phyloP scores from a whole-genome alignment of 2,329 filamentous ascomycete species.

The Zymoseptoria passerinii region DNA sequence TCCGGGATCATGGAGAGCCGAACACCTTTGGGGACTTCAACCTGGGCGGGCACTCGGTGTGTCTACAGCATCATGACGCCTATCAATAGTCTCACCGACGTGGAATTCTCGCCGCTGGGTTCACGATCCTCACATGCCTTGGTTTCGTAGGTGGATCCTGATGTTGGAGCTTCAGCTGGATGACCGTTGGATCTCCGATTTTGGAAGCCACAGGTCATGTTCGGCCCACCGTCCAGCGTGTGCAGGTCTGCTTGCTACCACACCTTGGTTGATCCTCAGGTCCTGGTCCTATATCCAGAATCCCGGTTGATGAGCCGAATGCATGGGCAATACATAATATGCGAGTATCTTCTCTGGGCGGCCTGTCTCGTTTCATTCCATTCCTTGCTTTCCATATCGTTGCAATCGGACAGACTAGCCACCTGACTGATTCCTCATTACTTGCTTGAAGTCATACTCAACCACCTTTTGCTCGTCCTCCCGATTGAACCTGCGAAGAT shows the following conservation, averaged over 20 bases:
- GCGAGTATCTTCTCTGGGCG: slow-evolving; percentile 1
- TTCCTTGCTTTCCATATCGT: slow-evolving; percentile 6
- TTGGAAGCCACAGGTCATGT: slow-evolving; percentile 19
- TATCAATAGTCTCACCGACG: slow-evolving; percentile 21
- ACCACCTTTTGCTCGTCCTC: neutral
- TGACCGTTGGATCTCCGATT: slow-evolving; percentile 15
- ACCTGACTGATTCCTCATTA: slow-evolving; percentile 24
- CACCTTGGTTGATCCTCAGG: slow-evolving; percentile 11
- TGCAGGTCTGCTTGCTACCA: slow-evolving; percentile 16
- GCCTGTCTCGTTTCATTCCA: neutral
- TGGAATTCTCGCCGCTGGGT: slow-evolving; percentile 11
- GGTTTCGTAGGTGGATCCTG: slow-evolving; percentile 17
- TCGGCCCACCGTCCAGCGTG: slow-evolving; percentile 5
- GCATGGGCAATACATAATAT: slow-evolving; percentile 20
- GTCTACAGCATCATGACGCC: slow-evolving; percentile 1
- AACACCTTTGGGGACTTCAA: slow-evolving; percentile 5
- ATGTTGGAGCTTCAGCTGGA: slow-evolving; percentile 11
- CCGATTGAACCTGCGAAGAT: neutral
- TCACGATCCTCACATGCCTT: slow-evolving; percentile 10
- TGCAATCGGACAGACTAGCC: slow-evolving; percentile 26
- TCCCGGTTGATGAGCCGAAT: slow-evolving; percentile 17
- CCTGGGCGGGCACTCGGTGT: neutral
- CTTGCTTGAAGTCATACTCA: slow-evolving; percentile 2
- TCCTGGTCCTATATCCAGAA: slow-evolving; percentile 5
- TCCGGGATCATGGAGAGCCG: slow-evolving; percentile 22